Percentiles rank a stretch among this genome's conserved stretches.
These are phyloP conservation scores for Diplocarpon rosae DNA, from an alignment of 2,329 filamentous ascomycete species.

Conservation along the genomic window DNA sequence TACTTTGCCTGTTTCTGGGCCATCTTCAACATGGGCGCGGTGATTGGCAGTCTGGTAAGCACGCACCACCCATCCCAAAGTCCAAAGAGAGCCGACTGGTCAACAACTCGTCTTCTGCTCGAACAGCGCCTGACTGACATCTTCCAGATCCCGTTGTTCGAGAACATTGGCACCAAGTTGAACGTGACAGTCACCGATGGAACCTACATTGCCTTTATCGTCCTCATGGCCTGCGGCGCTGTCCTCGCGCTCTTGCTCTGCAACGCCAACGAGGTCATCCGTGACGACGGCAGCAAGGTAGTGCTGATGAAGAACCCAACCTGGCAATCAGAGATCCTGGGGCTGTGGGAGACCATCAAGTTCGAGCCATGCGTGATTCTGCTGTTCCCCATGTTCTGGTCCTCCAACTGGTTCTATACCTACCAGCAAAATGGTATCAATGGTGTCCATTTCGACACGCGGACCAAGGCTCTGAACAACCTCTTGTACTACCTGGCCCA, in stretches of 20 bases:
- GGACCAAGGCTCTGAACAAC: conserved; percentile 66
- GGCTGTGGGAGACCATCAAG: conserved; percentile 62
- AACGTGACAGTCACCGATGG: conserved; percentile 52
- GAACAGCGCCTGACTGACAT: conserved; percentile 1
- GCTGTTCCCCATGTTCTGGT: conserved; percentile 74
- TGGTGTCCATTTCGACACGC: conserved; percentile 57
- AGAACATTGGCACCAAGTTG: conserved; percentile 52
- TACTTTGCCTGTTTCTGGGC: conserved; percentile 92
- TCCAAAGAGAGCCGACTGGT: too few species aligned
- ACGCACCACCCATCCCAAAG: not conserved
- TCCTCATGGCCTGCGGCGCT: conserved; percentile 69
- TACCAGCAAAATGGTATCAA: conserved; percentile 73
- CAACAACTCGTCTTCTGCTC: too few species aligned
- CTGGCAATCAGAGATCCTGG: conserved; percentile 68
- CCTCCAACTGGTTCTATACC: conserved; percentile 70
- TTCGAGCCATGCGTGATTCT: conserved; percentile 62
- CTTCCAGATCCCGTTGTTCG: conserved; percentile 54
- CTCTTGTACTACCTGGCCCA: conserved; percentile 71
- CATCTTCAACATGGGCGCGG: conserved; percentile 86
- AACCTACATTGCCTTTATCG: conserved; percentile 80
- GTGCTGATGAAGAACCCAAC: conserved; percentile 87
- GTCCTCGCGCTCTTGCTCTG: conserved; percentile 57
- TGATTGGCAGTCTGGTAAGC: conserved; percentile 61
- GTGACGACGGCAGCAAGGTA: conserved; percentile 66
- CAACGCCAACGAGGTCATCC: conserved; percentile 61